Base-by-base conservation (phyloP, 352 stramenopile species). In the Phytophthora pisi region DNA sequence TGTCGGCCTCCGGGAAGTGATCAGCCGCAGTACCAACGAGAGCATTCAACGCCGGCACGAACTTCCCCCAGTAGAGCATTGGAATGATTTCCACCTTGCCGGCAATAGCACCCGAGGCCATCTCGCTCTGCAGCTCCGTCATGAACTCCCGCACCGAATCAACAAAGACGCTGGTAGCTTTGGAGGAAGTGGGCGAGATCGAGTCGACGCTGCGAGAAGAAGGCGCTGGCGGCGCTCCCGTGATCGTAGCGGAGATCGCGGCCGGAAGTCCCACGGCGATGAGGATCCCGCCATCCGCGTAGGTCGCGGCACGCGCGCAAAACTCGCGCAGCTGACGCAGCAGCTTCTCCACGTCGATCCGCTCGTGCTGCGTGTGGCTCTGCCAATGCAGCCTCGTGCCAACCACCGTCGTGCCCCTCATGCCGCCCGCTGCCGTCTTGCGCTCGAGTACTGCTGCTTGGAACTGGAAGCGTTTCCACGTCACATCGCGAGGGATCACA, bases 1-100 rank as follows among this genome's bases (percentile, higher is more conserved):
- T 73, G 8, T 63, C 69, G 7, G 74, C 64, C n/a, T 58, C 28
- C 1, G 77, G 79, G 64, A 87, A 89, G 64, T 59, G 56, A 20
- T 77, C 81, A 1, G 77, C 67, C 7, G 91, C 82, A 23, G 88
- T 90, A 2, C 58, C 62, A 2, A 98, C 66, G 13, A 98, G 79
- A 31, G 93, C 92, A 77, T 98, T 98, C 16, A 99, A 76, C 15
- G 94, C 95, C 11, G 94, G 91, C 36, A 97, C 83, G 61, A 98
- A 99, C 62, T 89, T 84, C 20, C 92, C 93, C 96, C 96, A 99
- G 38, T 96, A 92, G 51, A 89, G 86, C 26, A 99, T 88, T 15
- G 91, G 84, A 16, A 98, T 64, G 42, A 98, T 70, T 52, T 81
- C 57, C 26, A 95, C 63, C 15, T 68, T 69, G 10, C 51, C 23